Percentiles rank a stretch among this genome's conserved stretches.
These are phyloP conservation scores for Mucor lusitanicus DNA, from an alignment of 371 early-diverging fungal species.

Conservation along the genomic window DNA sequence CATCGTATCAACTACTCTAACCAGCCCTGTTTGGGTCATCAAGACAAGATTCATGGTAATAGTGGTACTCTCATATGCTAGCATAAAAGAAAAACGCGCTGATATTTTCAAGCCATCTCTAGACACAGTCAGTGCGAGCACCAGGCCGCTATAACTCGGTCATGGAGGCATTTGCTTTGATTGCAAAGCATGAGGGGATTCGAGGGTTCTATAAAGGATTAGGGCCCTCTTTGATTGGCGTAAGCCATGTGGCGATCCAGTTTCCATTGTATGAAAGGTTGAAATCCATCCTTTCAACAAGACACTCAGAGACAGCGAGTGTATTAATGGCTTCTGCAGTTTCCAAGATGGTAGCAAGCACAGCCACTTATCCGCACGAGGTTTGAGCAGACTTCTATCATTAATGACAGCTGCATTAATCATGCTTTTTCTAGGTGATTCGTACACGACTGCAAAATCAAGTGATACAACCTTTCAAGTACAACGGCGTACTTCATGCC, in stretches of 20 bases:
- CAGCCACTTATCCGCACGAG: slow-evolving; percentile 85
- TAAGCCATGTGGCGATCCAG: slow-evolving; percentile 92
- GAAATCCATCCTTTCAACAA: slow-evolving; percentile 41
- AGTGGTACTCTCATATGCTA: background rate
- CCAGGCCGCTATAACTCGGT: slow-evolving; percentile 73
- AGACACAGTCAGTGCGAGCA: slow-evolving; percentile 74
- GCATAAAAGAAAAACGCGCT: background rate
- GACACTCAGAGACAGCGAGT: background rate
- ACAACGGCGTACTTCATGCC: slow-evolving; percentile 78
- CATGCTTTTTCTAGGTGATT: slow-evolving; percentile 41
- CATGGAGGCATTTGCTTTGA: slow-evolving; percentile 68
- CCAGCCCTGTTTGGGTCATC: slow-evolving; percentile 97
- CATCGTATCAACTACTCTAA: slow-evolving; percentile 72
- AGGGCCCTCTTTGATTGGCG: slow-evolving; percentile 86
- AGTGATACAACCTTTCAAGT: slow-evolving; percentile 68
- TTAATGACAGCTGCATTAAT: slow-evolving; percentile 56
- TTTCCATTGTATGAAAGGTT: slow-evolving; percentile 95
- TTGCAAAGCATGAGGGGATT: slow-evolving; percentile 69
- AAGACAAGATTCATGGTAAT: slow-evolving; percentile 88
- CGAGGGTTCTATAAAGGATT: slow-evolving; percentile 90
- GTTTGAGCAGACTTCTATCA: slow-evolving; percentile 7
- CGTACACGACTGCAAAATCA: slow-evolving; percentile 92
- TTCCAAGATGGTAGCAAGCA: slow-evolving; percentile 88
- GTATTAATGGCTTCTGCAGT: slow-evolving; percentile 80
- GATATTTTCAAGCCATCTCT: background rate